phyloP scores from a whole-genome alignment of 2,329 filamentous ascomycete genomes.

The Bipolaris sorokiniana region DNA sequence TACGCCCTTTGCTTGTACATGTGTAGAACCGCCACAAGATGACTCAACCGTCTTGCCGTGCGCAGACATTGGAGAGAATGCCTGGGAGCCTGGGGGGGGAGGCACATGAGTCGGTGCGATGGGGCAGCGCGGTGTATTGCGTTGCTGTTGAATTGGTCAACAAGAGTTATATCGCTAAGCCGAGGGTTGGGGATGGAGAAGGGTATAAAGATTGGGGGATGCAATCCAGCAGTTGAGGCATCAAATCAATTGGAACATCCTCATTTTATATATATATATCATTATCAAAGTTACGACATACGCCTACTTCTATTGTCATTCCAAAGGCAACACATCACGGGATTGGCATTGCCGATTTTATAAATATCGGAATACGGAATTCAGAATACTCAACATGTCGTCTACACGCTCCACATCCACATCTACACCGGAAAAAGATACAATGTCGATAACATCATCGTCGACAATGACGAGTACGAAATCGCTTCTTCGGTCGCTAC shows the following conservation, averaged over 20 bases:
- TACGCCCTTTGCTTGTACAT: background rate
- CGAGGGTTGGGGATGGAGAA: too few relatives aligned
- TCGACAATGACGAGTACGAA: slow-evolving; percentile 36
- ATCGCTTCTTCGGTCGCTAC: slow-evolving; percentile 29
- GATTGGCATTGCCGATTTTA: background rate
- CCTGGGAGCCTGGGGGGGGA: background rate
- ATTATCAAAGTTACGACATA: too few relatives aligned
- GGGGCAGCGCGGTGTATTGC: background rate
- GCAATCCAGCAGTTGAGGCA: too few relatives aligned
- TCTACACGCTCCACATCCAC: background rate
- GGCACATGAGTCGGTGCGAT: background rate
- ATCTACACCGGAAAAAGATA: slow-evolving; percentile 13
- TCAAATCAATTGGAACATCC: too few relatives aligned
- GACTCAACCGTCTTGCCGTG: background rate
- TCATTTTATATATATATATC: too few relatives aligned
- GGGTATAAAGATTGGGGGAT: too few relatives aligned
- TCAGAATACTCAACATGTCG: background rate
- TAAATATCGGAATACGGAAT: background rate
- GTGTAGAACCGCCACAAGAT: background rate
- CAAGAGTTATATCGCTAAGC: too few relatives aligned
- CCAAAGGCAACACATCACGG: too few relatives aligned
- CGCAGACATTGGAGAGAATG: background rate
- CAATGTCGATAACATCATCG: slow-evolving; percentile 28
- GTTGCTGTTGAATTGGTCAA: too few relatives aligned
- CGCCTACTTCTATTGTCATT: too few relatives aligned